Percentiles rank a stretch among this genome's conserved stretches.
phyloP scores from a whole-genome alignment of 2,329 filamentous ascomycete genomes.

The Paecilomyces formosus region DNA sequence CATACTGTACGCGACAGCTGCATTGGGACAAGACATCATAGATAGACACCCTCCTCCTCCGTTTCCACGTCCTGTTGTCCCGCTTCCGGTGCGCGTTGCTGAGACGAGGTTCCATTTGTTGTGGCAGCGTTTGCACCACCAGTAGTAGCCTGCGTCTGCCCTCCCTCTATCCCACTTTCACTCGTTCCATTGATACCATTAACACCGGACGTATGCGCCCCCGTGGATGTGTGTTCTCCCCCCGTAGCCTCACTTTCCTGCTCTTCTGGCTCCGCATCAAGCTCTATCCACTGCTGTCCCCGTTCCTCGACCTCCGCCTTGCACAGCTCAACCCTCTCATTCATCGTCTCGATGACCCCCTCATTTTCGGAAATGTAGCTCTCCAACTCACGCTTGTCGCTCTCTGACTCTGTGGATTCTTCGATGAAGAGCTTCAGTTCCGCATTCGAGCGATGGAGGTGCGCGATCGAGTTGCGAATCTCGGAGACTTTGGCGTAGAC shows the following conservation, averaged over 20 bases:
- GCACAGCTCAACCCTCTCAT: conserved; percentile 47
- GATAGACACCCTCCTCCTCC: conserved; percentile 35
- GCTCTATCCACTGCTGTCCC: conserved; percentile 46
- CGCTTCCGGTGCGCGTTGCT: background rate
- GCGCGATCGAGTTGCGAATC: conserved; percentile 52
- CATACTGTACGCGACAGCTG: background rate
- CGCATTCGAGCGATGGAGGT: conserved; percentile 51
- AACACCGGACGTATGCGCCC: conserved; percentile 5
- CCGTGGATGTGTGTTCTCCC: background rate
- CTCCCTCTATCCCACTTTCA: conserved; percentile 1
- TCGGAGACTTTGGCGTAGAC: conserved; percentile 56
- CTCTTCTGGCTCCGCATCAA: conserved; percentile 19
- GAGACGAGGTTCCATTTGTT: background rate
- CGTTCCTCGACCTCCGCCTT: conserved; percentile 46
- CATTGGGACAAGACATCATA: conserved; percentile 19
- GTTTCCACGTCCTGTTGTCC: conserved; percentile 12
- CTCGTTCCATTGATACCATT: conserved; percentile 14
- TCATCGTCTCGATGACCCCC: conserved; percentile 49
- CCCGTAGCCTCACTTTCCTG: conserved; percentile 17
- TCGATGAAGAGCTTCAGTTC: conserved; percentile 47
- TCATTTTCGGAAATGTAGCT: conserved; percentile 49
- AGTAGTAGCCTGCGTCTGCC: background rate
- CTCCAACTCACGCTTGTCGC: conserved; percentile 31
- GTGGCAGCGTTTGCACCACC: background rate
- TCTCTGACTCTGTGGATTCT: conserved; percentile 46